Conservation (phyloP, 2,329 filamentous ascomycete species). For the Fusarium pseudograminearum region DNA sequence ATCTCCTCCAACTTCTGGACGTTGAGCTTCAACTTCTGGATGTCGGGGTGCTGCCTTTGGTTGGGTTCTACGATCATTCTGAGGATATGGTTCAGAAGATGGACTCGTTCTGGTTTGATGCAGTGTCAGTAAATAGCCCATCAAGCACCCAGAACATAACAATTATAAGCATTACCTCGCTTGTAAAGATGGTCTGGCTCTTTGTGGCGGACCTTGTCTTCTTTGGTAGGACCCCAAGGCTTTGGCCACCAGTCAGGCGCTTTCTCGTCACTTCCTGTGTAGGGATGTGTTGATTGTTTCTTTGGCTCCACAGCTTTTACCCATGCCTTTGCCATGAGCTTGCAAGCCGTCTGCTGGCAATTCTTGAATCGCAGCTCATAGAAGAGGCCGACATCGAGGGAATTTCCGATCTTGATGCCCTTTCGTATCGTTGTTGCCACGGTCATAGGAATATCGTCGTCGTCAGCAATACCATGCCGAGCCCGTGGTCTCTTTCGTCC, state of each 20-base stretch:
- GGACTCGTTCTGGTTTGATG: conserved; percentile 64
- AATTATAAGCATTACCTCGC: conserved; percentile 61
- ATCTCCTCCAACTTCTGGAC: conserved; percentile 69
- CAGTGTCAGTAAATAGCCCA: conserved; percentile 12
- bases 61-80: conserved; percentile 66
- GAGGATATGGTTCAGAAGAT: conserved; percentile 71
- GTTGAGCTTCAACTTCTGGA: conserved; percentile 65
- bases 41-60: conserved; percentile 62
- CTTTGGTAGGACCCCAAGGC: conserved; percentile 62
- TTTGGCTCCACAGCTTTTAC: conserved; percentile 81
- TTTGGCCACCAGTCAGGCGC: conserved; percentile 77
- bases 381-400: conserved; percentile 67
- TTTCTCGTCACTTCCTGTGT: conserved; percentile 72
- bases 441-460: conserved; percentile 57
- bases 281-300: conserved; percentile 81
- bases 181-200: conserved; percentile 81
- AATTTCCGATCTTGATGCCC: conserved; percentile 65
- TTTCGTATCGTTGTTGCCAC: conserved; percentile 55
- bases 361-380: conserved; percentile 72
- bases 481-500: conserved; percentile 50
- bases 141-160: neutral
- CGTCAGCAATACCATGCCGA: conserved; percentile 55
- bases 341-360: conserved; percentile 78
- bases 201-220: conserved; percentile 72
- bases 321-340: conserved; percentile 80